These are phyloP conservation scores for Jatropha curcas DNA, from an alignment of 345 rosid species.

Conservation along the genomic window DNA sequence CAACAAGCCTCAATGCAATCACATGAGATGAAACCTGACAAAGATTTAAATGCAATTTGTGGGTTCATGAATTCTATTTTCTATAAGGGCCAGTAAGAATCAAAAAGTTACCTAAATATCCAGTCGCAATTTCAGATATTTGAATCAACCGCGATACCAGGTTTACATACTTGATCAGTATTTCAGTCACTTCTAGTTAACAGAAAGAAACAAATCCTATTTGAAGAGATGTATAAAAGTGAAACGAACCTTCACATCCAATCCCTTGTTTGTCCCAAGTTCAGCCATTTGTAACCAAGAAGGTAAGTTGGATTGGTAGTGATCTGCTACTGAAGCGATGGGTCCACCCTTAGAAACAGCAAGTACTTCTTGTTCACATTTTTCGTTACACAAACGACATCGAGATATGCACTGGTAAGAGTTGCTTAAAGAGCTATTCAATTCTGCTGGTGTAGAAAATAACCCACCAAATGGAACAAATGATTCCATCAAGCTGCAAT, in stretches of 20 bases:
- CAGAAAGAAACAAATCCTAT: constrained; percentile 2
- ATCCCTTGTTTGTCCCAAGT: constrained; percentile 38
- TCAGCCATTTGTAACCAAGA: constrained; percentile 76
- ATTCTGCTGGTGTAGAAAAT: constrained; percentile 64
- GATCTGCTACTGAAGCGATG: constrained; percentile 57
- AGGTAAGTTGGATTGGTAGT: constrained; percentile 54
- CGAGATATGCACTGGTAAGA: constrained; percentile 31
- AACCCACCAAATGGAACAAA: constrained; percentile 93
- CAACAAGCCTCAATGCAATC: not conserved
- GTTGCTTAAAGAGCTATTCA: constrained; percentile 42
- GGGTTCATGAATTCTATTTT: not conserved
- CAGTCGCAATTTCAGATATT: not conserved
- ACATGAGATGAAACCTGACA: not conserved
- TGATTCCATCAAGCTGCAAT: constrained; percentile 86
- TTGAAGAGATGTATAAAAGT: constrained; percentile 19
- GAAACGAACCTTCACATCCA: constrained; percentile 47
- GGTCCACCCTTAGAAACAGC: constrained; percentile 39
- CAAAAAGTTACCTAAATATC: not conserved
- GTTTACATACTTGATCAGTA: not conserved
- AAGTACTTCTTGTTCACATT: constrained; percentile 45
- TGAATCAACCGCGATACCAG: not conserved
- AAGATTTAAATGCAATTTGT: not conserved
- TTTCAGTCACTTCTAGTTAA: not conserved
- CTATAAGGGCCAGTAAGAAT: not conserved
- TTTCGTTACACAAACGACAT: constrained; percentile 42